Conservation (phyloP, 2,329 filamentous ascomycete genomes). For the Zopfia rhizophila region DNA sequence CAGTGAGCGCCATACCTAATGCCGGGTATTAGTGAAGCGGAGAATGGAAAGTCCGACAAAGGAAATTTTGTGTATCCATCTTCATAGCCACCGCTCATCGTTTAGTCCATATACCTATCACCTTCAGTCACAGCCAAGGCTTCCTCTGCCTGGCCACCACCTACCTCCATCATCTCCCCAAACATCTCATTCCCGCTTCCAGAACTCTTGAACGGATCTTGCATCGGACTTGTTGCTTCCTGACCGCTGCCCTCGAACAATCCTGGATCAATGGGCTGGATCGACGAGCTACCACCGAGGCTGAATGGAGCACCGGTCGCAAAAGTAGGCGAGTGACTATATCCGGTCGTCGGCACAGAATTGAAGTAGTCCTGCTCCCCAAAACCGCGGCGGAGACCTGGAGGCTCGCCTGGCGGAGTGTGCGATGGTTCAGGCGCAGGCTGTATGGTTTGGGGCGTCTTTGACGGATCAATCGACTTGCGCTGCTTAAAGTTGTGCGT, state of each 20-base stretch:
- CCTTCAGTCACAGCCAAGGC: slow-evolving; percentile 49
- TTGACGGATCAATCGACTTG: slow-evolving; percentile 65
- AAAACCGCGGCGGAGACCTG: slow-evolving; percentile 34
- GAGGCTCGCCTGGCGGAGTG: slow-evolving; percentile 50
- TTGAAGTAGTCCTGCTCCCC: slow-evolving; percentile 48
- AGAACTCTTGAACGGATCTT: slow-evolving; percentile 50
- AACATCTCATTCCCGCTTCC: slow-evolving; percentile 50
- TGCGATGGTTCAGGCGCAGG: slow-evolving; percentile 49
- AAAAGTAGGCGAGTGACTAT: slow-evolving; percentile 49
- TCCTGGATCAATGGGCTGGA: slow-evolving; percentile 49
- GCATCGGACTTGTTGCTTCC: slow-evolving; percentile 45
- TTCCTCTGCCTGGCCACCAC: slow-evolving; percentile 50
- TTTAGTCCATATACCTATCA: slow-evolving; percentile 44
- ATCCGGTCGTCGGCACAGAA: slow-evolving; percentile 31
- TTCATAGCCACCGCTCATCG: background rate
- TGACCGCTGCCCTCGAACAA: slow-evolving; percentile 46
- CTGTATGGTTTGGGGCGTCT: slow-evolving; percentile 43
- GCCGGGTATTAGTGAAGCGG: slow-evolving; percentile 11
- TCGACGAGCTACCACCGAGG: slow-evolving; percentile 30
- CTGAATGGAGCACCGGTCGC: slow-evolving; percentile 41
- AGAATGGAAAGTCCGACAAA: background rate
- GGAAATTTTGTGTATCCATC: background rate
- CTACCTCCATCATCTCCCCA: slow-evolving; percentile 47
- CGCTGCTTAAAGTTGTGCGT: slow-evolving; percentile 64
- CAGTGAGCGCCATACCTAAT: slow-evolving; percentile 21